phyloP scores from a whole-genome alignment of 345 rosid species.

The Mallotus nudiflorus region DNA sequence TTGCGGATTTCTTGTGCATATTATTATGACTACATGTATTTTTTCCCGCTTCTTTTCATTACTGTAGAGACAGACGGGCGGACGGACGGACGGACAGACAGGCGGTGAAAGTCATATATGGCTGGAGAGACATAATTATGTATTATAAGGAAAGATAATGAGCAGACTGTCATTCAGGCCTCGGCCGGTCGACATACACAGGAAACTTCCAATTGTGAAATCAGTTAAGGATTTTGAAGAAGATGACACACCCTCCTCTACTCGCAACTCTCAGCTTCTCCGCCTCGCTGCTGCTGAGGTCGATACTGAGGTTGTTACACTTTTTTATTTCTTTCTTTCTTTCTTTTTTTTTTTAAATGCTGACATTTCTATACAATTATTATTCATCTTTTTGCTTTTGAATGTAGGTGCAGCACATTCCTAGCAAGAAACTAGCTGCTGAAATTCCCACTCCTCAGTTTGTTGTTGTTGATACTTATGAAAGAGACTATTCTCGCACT shows the following conservation, averaged over 20 bases:
- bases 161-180: conserved; percentile 96
- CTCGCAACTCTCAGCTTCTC: conserved; percentile 75
- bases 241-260: conserved; percentile 76
- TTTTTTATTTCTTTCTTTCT: not conserved
- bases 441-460: conserved; percentile 95
- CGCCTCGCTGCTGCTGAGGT: conserved; percentile 56
- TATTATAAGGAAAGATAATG: conserved; percentile 41
- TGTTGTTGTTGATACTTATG: conserved; percentile 86
- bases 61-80: not conserved
- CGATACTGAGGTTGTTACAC: conserved; percentile 48
- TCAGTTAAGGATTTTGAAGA: conserved; percentile 92
- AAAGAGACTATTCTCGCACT: conserved; percentile 78
- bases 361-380: no score
- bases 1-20: not conserved
- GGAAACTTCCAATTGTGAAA: conserved; percentile 92
- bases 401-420: conserved; percentile 52
- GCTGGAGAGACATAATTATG: conserved; percentile 1
- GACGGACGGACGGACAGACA: no score
- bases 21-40: no score
- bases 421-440: conserved; percentile 66
- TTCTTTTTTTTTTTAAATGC: conserved; percentile 1
- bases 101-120: not conserved
- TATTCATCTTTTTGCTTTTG: no score
- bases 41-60: not conserved
- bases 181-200: conserved; percentile 92